Conservation (phyloP, 208 protist species). For the Crithidia sp. region DNA sequence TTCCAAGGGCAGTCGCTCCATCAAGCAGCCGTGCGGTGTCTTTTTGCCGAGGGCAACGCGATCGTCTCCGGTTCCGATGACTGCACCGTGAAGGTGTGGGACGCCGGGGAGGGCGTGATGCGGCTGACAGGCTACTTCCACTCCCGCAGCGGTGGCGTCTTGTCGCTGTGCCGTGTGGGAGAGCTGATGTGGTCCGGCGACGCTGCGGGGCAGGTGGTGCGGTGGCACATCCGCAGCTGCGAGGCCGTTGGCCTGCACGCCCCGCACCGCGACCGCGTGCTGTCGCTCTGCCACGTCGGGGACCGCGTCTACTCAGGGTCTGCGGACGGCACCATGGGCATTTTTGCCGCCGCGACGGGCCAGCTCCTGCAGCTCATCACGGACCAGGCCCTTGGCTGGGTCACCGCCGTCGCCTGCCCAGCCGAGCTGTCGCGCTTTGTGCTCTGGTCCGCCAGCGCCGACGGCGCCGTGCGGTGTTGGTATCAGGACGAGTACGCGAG, state of each 20-base stretch:
- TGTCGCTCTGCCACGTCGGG: conserved; percentile 64
- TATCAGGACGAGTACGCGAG: conserved; percentile 83
- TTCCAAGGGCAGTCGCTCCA: conserved; percentile 41
- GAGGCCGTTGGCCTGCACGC: conserved; percentile 57
- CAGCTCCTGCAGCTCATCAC: conserved; percentile 60
- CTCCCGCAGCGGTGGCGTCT: conserved; percentile 59
- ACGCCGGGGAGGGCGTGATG: conserved; percentile 64
- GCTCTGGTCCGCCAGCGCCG: conserved; percentile 77
- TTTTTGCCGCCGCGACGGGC: conserved; percentile 55
- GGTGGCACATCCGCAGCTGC: conserved; percentile 73
- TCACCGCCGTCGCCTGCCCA: conserved; percentile 55
- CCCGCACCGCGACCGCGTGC: conserved; percentile 59
- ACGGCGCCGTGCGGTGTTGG: conserved; percentile 82
- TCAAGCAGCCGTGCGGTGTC: conserved; percentile 63
- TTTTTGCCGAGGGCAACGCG: conserved; percentile 84
- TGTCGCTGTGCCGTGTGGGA: conserved; percentile 72
- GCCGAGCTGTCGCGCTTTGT: conserved; percentile 76
- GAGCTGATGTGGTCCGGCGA: conserved; percentile 88
- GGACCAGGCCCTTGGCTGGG: conserved; percentile 56
- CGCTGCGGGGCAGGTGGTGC: conserved; percentile 59
- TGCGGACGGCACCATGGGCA: conserved; percentile 73
- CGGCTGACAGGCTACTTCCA: conserved; percentile 83
- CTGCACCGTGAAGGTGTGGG: conserved; percentile 86
- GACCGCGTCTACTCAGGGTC: conserved; percentile 72
- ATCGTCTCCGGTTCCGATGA: conserved; percentile 82